Evolutionary conservation across 1,284 basidiomycete genomes (phyloP), one percentile per base, ranked within the genome.

Genomic region (Sphaerobolus stellatus): DNA sequence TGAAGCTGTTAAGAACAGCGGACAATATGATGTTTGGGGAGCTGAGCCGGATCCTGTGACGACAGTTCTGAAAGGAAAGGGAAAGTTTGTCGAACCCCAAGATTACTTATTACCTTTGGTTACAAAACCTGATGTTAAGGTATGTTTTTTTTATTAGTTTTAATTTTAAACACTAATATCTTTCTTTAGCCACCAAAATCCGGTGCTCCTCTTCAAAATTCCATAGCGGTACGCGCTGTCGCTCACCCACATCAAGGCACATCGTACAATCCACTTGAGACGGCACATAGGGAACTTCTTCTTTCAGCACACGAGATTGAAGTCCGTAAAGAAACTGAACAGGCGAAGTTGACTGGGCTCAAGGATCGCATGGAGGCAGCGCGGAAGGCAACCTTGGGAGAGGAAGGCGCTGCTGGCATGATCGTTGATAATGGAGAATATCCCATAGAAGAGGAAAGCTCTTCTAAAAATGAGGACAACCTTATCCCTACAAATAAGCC

Each of bases 261-360:
- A 5, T 95, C 92, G n/a, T 98, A 99, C 72, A 98, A 98, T 69
- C 96, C 96, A 0, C 82, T 86, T 0, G 83, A 81, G 14, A 78
- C 82, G 8, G 83, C 87, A 1, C 92, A 98, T 67, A 81, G 86
- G 55, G 83, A 83, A 44, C 81, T 98, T 2, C 71, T 99, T 16
- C 74, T 81, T 13, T 66, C 79, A 47, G 95, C 94, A 0, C 79
- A 86, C 58, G 79, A 85, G 55, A 73, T 80, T 28, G 94, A 93
- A 66, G 79, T 80, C 58, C 78, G 75, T 46, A 77, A 79, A 38
- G 68, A 86, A 22, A 75, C 74, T 31, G 77, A 82, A 43, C 77
- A 79, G 11, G 82, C 83, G 56, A 78, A 79, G 61, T 72, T 83
- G 31, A 78, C 80, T 9, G 77, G 79, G 47, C 65, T 73, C 20